Base-by-base conservation (phyloP, 148 eudicot species). In the Heliosperma pusillum region DNA sequence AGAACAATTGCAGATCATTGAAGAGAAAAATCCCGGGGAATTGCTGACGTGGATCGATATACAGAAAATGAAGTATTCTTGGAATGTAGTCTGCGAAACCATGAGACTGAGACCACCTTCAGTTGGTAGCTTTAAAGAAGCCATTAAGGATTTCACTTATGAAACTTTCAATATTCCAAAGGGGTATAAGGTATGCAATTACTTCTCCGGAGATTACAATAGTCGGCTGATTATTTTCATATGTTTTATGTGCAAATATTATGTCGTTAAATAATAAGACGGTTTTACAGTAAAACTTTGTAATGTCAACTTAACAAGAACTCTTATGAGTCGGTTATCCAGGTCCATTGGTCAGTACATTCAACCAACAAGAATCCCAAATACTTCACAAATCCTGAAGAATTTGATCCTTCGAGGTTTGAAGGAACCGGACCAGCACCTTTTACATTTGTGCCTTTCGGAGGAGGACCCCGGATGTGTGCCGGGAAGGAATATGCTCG, bases 31-130 rank as follows among this genome's bases (percentile, higher is more conserved):
- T 5, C 13, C 7, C 27, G 78, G 73, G 22, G 73, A 68, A 22
- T 19, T 36, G 40, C 55, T 76, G 9, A 76, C 6, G 20, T 68
- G 73, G 78, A 20, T 10, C 7, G 78, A 82, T 66, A 22, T 82
- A n/a, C 84, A 82, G 47, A 82, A 70, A n/a, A n/a, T n/a, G n/a
- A n/a, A n/a, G n/a, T n/a, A n/a, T n/a, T n/a, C n/a, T n/a, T n/a
- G n/a, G n/a, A 56, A 82, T 78, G 81, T 74, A n/a, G 76, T 76
- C 17, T 82, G 81, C 40, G 84, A 82, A 71, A 62, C 77, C 5
- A 70, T 82, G 68, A 74, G 84, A 44, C 19, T 82, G n/a, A 52
- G 52, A 45, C 52, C 52, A 45, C 52, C 52, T 45, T 45, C 52
- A 45, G 5, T 45, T 7, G 52, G 52, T 2, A 45, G 52, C 52